These are phyloP conservation scores for Cutaneotrichosporon daszewskae DNA, from an alignment of 1,284 basidiomycete species.

Conservation along the genomic window DNA sequence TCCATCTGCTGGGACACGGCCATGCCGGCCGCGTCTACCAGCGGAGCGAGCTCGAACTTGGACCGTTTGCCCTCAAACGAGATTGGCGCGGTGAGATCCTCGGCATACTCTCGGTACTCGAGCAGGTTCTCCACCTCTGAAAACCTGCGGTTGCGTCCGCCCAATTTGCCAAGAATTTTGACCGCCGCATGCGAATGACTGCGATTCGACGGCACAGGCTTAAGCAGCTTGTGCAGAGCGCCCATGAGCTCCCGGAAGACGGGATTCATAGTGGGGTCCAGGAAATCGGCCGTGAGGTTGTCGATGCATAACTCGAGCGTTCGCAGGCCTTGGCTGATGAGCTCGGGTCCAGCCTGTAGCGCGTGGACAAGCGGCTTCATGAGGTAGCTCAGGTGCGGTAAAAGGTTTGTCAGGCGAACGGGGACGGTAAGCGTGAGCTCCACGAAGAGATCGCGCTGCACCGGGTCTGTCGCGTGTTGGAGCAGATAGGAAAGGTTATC, in stretches of 20 bases:
- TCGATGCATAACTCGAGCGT: slow-evolving; percentile 99
- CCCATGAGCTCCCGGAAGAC: slow-evolving; percentile 92
- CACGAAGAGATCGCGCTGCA: slow-evolving; percentile 82
- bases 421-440: slow-evolving; percentile 97
- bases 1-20: slow-evolving; percentile 60
- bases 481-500: slow-evolving; percentile 90
- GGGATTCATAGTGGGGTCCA: slow-evolving; percentile 92
- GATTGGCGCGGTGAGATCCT: slow-evolving; percentile 63
- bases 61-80: slow-evolving; percentile 69
- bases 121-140: slow-evolving; percentile 75
- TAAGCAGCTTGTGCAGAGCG: slow-evolving; percentile 82
- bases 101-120: slow-evolving; percentile 63
- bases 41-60: slow-evolving; percentile 64
- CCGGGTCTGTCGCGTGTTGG: slow-evolving; percentile 66
- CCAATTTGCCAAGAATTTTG: slow-evolving; percentile 94
- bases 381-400: slow-evolving; percentile 90
- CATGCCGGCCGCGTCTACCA: slow-evolving; percentile 65
- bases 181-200: slow-evolving; percentile 92
- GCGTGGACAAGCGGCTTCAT: slow-evolving; percentile 96
- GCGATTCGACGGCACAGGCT: slow-evolving; percentile 84
- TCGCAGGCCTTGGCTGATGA: slow-evolving; percentile 91
- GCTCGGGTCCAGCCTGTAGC: slow-evolving; percentile 76
- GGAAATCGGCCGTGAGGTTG: slow-evolving; percentile 95
- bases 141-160: slow-evolving; percentile 86
- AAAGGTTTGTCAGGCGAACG: slow-evolving; percentile 86